phyloP scores from a whole-genome alignment of 208 protist species.

The Angomonas ambiguus region DNA sequence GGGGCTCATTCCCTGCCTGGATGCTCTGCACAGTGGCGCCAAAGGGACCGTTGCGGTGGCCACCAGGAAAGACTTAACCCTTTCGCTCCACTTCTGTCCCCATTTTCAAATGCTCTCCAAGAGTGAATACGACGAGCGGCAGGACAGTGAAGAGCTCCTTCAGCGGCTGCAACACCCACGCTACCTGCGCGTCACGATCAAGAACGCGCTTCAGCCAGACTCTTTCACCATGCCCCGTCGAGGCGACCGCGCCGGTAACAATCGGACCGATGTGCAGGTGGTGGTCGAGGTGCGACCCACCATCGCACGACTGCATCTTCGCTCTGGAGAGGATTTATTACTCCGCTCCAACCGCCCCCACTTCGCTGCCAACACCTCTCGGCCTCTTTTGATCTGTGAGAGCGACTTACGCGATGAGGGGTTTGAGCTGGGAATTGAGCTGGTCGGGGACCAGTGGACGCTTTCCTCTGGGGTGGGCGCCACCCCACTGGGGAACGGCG shows the following conservation, averaged over 20 bases:
- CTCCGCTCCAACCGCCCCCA: neutral
- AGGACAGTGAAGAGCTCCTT: slow-evolving; percentile 65
- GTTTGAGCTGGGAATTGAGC: slow-evolving; percentile 76
- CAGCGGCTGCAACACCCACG: slow-evolving; percentile 54
- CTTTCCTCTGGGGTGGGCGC: slow-evolving; percentile 19
- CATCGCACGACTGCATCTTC: slow-evolving; percentile 74
- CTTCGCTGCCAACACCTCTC: slow-evolving; percentile 22
- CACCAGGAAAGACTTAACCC: slow-evolving; percentile 52
- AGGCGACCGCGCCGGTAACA: neutral
- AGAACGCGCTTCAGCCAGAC: slow-evolving; percentile 45
- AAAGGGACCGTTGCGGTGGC: slow-evolving; percentile 20
- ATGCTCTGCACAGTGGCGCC: slow-evolving; percentile 42
- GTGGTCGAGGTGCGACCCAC: slow-evolving; percentile 71
- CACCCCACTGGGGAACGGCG: slow-evolving; percentile 11
- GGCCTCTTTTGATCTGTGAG: slow-evolving; percentile 76
- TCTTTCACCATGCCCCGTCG: slow-evolving; percentile 32
- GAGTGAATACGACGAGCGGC: slow-evolving; percentile 80
- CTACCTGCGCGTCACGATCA: slow-evolving; percentile 62
- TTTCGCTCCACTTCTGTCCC: slow-evolving; percentile 67
- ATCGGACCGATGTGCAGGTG: slow-evolving; percentile 41
- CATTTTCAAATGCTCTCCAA: slow-evolving; percentile 68
- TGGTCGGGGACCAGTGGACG: slow-evolving; percentile 80
- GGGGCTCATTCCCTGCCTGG: slow-evolving; percentile 63
- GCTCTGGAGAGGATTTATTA: slow-evolving; percentile 4
- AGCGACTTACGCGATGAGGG: slow-evolving; percentile 48